phyloP scores from a whole-genome alignment of 805 yeast species.

The Kuraishia hungarica region DNA sequence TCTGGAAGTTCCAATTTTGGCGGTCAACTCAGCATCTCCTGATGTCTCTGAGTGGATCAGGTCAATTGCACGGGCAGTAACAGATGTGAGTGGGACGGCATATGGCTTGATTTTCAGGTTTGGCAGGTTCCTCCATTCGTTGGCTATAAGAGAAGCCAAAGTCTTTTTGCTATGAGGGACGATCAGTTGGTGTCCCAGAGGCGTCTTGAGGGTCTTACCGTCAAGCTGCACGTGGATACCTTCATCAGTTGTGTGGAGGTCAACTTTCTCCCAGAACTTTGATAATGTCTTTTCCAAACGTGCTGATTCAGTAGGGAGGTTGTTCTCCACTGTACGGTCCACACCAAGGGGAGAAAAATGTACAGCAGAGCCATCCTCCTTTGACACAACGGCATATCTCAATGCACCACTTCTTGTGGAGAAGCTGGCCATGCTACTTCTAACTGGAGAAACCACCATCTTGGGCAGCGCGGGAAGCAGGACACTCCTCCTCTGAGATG shows the following conservation, averaged over 20 bases:
- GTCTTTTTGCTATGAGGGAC: constrained; percentile 52
- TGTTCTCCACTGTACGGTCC: constrained; percentile 29
- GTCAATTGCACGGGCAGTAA: constrained; percentile 83
- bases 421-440: background rate
- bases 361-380: background rate
- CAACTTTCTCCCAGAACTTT: constrained; percentile 78
- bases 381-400: background rate
- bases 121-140: constrained; percentile 82
- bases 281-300: constrained; percentile 58
- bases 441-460: too few species aligned
- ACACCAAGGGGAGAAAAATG: background rate
- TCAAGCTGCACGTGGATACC: constrained; percentile 57
- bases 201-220: constrained; percentile 72
- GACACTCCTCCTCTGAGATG: background rate
- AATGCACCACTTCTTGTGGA: background rate
- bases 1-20: constrained; percentile 55
- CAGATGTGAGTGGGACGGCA: constrained; percentile 78
- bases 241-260: constrained; percentile 21
- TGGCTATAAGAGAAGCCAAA: constrained; percentile 67
- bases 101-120: constrained; percentile 64
- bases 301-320: constrained; percentile 53
- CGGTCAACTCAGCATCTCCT: constrained; percentile 36
- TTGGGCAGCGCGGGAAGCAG: background rate
- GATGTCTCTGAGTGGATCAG: constrained; percentile 32
- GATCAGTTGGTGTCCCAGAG: constrained; percentile 62